These are phyloP conservation scores for Phytopythium boreale DNA, from an alignment of 352 stramenopile species.

Conservation along the genomic window DNA sequence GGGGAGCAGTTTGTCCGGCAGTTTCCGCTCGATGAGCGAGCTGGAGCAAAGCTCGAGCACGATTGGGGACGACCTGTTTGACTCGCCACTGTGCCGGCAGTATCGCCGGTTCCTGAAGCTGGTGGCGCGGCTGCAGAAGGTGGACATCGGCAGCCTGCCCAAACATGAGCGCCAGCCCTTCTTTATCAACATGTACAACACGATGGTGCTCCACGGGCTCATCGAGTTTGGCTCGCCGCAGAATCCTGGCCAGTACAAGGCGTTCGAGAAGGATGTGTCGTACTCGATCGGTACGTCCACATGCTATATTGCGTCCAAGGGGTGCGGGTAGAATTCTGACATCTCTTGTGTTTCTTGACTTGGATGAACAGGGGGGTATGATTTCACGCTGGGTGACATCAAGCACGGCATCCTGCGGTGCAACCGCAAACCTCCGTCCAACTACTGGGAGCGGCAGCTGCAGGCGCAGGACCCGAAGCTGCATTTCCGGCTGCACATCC, in stretches of 20 bases:
- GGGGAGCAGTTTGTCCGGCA: conserved; percentile 3
- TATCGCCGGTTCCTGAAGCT: conserved; percentile 81
- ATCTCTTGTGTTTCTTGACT: not conserved
- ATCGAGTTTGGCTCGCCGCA: conserved; percentile 86
- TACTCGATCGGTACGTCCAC: conserved; percentile 61
- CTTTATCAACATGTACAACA: conserved; percentile 91
- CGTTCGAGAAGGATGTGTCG: conserved; percentile 79
- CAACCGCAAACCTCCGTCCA: conserved; percentile 85
- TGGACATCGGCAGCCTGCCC: conserved; percentile 67
- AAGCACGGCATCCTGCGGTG: conserved; percentile 86
- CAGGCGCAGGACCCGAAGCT: conserved; percentile 80
- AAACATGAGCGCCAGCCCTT: conserved; percentile 86
- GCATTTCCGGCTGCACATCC: conserved; percentile 83
- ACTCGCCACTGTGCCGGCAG: conserved; percentile 46
- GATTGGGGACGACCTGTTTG: conserved; percentile 37
- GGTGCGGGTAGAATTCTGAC: not conserved
- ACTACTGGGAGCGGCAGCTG: conserved; percentile 86
- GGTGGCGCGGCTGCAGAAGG: conserved; percentile 53
- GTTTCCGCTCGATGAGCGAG: conserved; percentile 10
- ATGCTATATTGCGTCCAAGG: not conserved
- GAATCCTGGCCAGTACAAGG: conserved; percentile 78
- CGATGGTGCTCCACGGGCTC: conserved; percentile 83
- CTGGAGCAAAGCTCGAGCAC: conserved; percentile 9
- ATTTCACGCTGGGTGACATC: conserved; percentile 83
- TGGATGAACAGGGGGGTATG: conserved; percentile 39